Conservation (phyloP, 2,329 filamentous ascomycete species). For the Sclerotinia spermophila region DNA sequence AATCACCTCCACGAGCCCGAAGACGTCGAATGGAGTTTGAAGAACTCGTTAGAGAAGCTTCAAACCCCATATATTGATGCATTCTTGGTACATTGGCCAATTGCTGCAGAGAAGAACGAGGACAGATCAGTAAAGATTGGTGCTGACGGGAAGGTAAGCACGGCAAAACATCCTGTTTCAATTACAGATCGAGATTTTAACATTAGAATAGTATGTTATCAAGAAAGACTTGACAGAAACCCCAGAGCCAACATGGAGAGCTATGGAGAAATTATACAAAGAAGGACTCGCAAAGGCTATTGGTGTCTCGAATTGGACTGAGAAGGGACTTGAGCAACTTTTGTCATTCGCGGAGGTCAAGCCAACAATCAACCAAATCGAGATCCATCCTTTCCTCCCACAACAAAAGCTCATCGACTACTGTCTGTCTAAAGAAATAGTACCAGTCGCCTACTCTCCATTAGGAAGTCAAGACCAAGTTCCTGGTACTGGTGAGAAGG, state of each 20-base stretch:
- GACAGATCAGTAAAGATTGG: conserved; percentile 57
- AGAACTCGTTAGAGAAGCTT: conserved; percentile 68
- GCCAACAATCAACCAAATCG: conserved; percentile 53
- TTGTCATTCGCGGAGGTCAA: conserved; percentile 46
- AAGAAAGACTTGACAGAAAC: conserved; percentile 64
- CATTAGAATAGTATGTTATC: conserved; percentile 50
- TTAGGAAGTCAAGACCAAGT: conserved; percentile 61
- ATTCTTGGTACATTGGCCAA: conserved; percentile 79
- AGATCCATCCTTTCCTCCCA: conserved; percentile 70
- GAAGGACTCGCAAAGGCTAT: conserved; percentile 58
- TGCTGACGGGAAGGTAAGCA: conserved; percentile 47
- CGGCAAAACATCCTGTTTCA: background rate
- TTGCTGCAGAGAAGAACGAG: conserved; percentile 70
- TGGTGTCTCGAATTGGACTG: conserved; percentile 58
- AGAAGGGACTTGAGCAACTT: conserved; percentile 51
- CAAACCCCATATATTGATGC: conserved; percentile 78
- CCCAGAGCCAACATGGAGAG: conserved; percentile 66
- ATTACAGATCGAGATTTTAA: conserved; percentile 16
- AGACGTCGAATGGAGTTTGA: conserved; percentile 63
- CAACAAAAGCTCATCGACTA: conserved; percentile 69
- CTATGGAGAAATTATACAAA: conserved; percentile 63
- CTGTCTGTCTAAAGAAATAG: conserved; percentile 64
- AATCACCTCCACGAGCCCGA: conserved; percentile 59
- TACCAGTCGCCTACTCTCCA: conserved; percentile 70
- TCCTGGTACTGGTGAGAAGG: conserved; percentile 63